Evolutionary conservation across 2,329 filamentous ascomycete species (phyloP), one percentile per base, ranked within the genome.

Genomic region (Periconia digitata): DNA sequence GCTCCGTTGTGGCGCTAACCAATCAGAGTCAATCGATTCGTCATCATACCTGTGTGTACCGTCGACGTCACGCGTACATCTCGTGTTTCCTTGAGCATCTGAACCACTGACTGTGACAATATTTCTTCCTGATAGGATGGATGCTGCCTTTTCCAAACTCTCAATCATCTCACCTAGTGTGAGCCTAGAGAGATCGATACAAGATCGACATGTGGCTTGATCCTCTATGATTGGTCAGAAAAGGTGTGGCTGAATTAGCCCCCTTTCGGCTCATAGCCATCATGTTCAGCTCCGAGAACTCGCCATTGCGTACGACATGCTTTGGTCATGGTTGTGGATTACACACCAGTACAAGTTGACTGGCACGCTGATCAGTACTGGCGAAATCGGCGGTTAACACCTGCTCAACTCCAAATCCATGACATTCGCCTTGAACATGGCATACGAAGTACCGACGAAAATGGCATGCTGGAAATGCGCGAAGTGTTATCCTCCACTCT

Each of bases 351-450:
- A 12, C 58, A 54, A 29, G 52, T 60, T n/a, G 64, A 73, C 54
- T 74, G 70, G 59, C 64, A 69, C 6, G 54, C 60, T 3, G 66
- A 74, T 46, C 43, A 60, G 3, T 67, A 64, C 49, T 75, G 72
- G 72, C 54, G 60, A 10, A 64, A 64, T 41, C 71, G 71, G 36
- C 71, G 70, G 10, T 54, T 75, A 6, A 72, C 71, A 2, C 73
- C 72, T 3, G 59, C 64, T 2, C 69, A 74, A 47, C 50, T 75
- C 6, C 64, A 74, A 44, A 63, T 73, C 21, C 63, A 75, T 53
- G 72, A 74, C 52, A 55, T 74, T 12, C 63, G 66, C 3, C 59
- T 74, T 16, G 69, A 73, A 47, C 51, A 51, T 7, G 24, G 39
- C 8, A 59, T 55, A 35, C 54, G 60, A 50, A 55, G 65, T 15